Percentiles rank a stretch among this genome's conserved stretches.
phyloP scores from a whole-genome alignment of 176 grass and related monocot species.

The Hordeum vulgare region DNA sequence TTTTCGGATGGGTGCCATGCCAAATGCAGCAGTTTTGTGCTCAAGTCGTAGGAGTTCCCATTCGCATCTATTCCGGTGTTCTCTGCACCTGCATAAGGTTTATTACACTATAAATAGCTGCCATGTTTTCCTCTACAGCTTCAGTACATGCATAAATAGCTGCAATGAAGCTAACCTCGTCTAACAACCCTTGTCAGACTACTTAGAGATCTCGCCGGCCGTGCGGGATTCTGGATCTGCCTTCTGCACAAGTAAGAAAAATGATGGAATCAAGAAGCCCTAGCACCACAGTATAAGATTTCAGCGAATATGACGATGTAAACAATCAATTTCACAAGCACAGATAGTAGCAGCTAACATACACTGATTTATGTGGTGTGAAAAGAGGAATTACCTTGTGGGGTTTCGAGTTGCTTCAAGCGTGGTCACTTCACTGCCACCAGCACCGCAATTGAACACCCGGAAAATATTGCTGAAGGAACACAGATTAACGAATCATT shows the following conservation, averaged over 20 bases:
- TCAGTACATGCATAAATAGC: neutral
- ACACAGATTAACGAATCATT: slow-evolving; percentile 24
- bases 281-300: neutral
- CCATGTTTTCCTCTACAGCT: slow-evolving; percentile 21
- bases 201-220: slow-evolving; percentile 49
- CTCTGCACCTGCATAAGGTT: slow-evolving; percentile 49
- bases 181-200: slow-evolving; percentile 59
- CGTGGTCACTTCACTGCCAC: slow-evolving; percentile 62
- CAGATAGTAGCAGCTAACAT: neutral
- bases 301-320: neutral
- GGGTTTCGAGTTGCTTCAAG: slow-evolving; percentile 95
- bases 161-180: slow-evolving; percentile 48
- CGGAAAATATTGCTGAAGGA: slow-evolving; percentile 77
- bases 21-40: slow-evolving; percentile 90
- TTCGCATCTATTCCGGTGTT: slow-evolving; percentile 54
- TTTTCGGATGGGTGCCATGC: slow-evolving; percentile 87
- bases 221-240: slow-evolving; percentile 60
- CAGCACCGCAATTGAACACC: slow-evolving; percentile 57
- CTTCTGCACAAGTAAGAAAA: slow-evolving; percentile 41
- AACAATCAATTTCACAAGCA: slow-evolving; percentile 6
- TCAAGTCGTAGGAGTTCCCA: slow-evolving; percentile 72
- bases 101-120: slow-evolving; percentile 8
- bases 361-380: neutral
- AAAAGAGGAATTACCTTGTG: slow-evolving; percentile 58
- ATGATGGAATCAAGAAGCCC: neutral